A percentile compares a stretch with the other conserved stretches of the same genome.
Conservation (phyloP, 140 eudicot species). For the Bidens hawaiensis region DNA sequence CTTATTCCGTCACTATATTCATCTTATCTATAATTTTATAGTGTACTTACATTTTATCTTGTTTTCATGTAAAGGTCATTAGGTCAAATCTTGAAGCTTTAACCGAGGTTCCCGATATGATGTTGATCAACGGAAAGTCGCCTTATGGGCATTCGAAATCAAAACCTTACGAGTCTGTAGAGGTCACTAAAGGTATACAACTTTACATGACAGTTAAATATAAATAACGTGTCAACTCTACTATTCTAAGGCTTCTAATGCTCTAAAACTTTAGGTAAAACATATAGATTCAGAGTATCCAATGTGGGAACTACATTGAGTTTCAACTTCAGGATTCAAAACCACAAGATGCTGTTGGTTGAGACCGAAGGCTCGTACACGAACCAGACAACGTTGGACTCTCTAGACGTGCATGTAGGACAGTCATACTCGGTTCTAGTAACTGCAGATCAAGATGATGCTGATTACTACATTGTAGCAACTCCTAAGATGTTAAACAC, state of each 20-base stretch:
- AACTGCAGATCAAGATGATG: slow-evolving; percentile 50
- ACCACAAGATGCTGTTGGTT: slow-evolving; percentile 55
- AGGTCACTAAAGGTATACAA: slow-evolving; percentile 45
- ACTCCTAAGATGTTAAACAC: slow-evolving; percentile 41
- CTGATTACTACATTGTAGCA: slow-evolving; percentile 63
- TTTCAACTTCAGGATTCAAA: slow-evolving; percentile 57
- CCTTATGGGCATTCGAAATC: slow-evolving; percentile 41
- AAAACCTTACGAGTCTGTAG: slow-evolving; percentile 33
- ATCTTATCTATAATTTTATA: no score
- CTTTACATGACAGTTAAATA: no score
- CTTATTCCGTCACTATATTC: no score
- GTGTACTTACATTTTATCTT: no score
- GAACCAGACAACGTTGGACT: slow-evolving; percentile 41
- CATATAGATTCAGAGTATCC: slow-evolving; percentile 55
- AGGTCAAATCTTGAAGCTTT: slow-evolving; percentile 27
- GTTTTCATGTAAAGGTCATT: slow-evolving; percentile 25
- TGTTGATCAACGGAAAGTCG: slow-evolving; percentile 61
- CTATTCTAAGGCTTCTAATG: neutral
- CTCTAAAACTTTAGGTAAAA: slow-evolving; percentile 36
- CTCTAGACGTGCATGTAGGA: slow-evolving; percentile 73
- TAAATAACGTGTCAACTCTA: neutral
- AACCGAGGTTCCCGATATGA: slow-evolving; percentile 36
- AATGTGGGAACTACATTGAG: slow-evolving; percentile 50
- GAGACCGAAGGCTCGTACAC: slow-evolving; percentile 83
- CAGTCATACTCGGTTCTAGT: slow-evolving; percentile 66